phyloP scores from a whole-genome alignment of 345 rosid species.

The Cochlearia excelsa region DNA sequence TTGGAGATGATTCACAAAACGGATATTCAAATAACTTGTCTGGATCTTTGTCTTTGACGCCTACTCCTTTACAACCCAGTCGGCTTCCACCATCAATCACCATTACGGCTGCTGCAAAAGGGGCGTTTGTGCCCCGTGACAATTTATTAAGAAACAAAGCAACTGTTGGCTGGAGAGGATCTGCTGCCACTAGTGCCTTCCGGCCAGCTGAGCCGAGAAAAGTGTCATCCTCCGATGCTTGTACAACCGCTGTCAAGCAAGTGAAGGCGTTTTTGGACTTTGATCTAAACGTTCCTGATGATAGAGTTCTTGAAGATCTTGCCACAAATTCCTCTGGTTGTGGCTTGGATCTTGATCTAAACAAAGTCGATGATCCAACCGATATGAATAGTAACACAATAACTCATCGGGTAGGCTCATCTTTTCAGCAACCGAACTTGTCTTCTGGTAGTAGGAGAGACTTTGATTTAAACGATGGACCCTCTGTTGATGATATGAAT shows the following conservation, averaged over 20 bases:
- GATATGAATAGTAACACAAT: constrained; percentile 44
- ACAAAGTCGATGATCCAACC: constrained; percentile 57
- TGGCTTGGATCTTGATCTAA: constrained; percentile 85
- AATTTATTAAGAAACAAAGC: constrained; percentile 63
- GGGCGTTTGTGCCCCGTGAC: constrained; percentile 78
- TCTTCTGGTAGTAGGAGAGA: constrained; percentile 47
- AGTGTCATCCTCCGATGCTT: constrained; percentile 38
- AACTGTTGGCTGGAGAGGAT: constrained; percentile 91
- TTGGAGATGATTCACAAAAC: constrained; percentile 51
- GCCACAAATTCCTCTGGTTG: constrained; percentile 43
- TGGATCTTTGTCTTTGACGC: constrained; percentile 27
- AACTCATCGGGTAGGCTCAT: constrained; percentile 40
- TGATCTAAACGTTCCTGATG: constrained; percentile 85
- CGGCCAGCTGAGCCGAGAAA: constrained; percentile 94
- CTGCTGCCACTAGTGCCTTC: constrained; percentile 98
- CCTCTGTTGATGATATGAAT: constrained; percentile 51
- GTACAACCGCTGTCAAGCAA: constrained; percentile 39
- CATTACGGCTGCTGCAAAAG: constrained; percentile 85
- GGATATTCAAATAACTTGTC: constrained; percentile 43
- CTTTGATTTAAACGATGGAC: constrained; percentile 91
- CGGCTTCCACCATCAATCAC: constrained; percentile 65
- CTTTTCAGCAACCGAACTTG: constrained; percentile 35
- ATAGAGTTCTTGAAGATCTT: constrained; percentile 71
- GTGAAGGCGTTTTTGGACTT: constrained; percentile 57
- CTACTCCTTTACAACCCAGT: constrained; percentile 43